phyloP scores from a whole-genome alignment of 169 alveolate species.

The Babesia gibsoni region DNA sequence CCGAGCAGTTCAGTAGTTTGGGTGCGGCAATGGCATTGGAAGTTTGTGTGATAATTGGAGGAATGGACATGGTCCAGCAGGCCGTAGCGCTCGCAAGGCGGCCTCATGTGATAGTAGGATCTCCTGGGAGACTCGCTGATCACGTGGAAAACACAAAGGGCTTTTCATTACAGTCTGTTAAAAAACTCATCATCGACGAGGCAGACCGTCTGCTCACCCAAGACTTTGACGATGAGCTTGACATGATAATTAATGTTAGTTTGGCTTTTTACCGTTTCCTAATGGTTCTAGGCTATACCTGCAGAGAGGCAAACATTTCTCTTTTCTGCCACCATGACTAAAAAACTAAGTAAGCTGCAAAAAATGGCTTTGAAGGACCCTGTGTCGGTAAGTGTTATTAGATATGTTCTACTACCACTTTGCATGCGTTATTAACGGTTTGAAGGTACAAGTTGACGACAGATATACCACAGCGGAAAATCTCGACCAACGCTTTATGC shows the following conservation, averaged over 20 bases:
- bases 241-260: constrained; percentile 86
- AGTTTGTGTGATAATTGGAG: constrained; percentile 95
- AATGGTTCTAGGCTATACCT: constrained; percentile 73
- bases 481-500: constrained; percentile 88
- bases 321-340: constrained; percentile 99
- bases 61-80: constrained; percentile 94
- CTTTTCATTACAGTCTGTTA: constrained; percentile 87
- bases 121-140: constrained; percentile 99
- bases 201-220: constrained; percentile 93
- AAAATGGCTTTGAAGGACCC: constrained; percentile 96
- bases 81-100: constrained; percentile 92
- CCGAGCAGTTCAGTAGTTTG: constrained; percentile 92
- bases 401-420: not conserved
- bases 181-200: constrained; percentile 92
- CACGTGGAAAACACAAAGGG: constrained; percentile 98
- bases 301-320: constrained; percentile 92
- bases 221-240: constrained; percentile 97
- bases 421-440: not conserved
- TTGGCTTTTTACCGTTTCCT: not conserved
- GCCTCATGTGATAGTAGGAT: constrained; percentile 96
- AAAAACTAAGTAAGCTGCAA: constrained; percentile 93
- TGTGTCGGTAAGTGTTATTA: constrained; percentile 58
- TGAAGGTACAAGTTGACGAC: constrained; percentile 63
- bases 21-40: constrained; percentile 89
- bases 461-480: constrained; percentile 91